Percentiles rank a stretch among this genome's conserved stretches.
Conservation (phyloP, 768 basidiomycete species). For the Lactifluus echinatus region DNA sequence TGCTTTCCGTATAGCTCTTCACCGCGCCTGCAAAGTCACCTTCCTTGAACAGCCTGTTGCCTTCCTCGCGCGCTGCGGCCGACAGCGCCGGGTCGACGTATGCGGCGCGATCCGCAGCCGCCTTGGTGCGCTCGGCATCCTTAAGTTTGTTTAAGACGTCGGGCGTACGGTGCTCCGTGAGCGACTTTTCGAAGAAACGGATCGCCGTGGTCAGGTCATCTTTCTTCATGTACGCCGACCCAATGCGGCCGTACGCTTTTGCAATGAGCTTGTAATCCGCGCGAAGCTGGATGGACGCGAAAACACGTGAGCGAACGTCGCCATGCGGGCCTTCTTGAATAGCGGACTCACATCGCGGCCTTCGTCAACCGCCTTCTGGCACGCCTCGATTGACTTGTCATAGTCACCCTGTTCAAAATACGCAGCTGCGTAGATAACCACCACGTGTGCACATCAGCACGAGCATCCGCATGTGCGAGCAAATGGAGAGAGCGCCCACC, state of each 20-base stretch:
- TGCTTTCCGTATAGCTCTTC: conserved; percentile 88
- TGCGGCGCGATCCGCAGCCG: conserved; percentile 67
- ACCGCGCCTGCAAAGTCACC: conserved; percentile 91
- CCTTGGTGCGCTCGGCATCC: conserved; percentile 67
- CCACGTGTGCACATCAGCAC: conserved; percentile 6
- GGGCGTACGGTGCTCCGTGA: conserved; percentile 94
- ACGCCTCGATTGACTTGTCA: conserved; percentile 82
- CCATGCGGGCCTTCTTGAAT: background rate
- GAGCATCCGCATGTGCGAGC: background rate
- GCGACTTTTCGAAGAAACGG: conserved; percentile 88
- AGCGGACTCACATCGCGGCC: conserved; percentile 56
- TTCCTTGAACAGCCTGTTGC: conserved; percentile 83
- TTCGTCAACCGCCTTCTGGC: conserved; percentile 95
- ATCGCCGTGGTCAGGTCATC: conserved; percentile 68
- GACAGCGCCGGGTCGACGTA: conserved; percentile 86
- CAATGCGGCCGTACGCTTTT: conserved; percentile 88
- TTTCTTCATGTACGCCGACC: conserved; percentile 77
- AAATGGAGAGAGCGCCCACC: conserved; percentile 36
- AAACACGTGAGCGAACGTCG: background rate
- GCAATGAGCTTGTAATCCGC: conserved; percentile 94
- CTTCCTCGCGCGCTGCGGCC: conserved; percentile 80
- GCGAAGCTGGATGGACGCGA: conserved; percentile 51
- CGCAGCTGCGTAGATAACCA: conserved; percentile 46
- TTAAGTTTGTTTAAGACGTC: conserved; percentile 87
- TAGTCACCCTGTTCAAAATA: conserved; percentile 93